Base-by-base conservation (phyloP, 768 basidiomycete species). In the Tephrocybe rancida region DNA sequence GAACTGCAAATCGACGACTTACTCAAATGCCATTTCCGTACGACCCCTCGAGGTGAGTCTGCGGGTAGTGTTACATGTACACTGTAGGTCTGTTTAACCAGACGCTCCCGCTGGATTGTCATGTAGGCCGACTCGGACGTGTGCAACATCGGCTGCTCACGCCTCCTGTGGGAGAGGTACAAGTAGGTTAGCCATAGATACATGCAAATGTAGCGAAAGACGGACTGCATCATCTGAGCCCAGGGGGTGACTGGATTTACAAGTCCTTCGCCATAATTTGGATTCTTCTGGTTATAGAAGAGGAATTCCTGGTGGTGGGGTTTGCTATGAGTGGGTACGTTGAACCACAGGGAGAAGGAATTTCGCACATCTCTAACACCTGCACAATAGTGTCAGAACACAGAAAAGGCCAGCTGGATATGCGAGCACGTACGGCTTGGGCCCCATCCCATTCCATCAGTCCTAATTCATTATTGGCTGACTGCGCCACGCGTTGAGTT, bases 1-100 rank as follows among this genome's bases (percentile, higher is more conserved):
- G 14, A 66, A 59, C 59, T 44, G 35, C 29, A 41, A 50, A 50
- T 38, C 50, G 46, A 59, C 47, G 47, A 70, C 87, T 64, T 64
- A 91, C 90, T 92, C 26, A 92, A 76, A 63, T 92, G 90, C 90
- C 90, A 92, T 64, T 92, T 92, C 48, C 87, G 81, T 48, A 84
- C 71, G 48, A 78, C 70, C 35, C 76, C 79, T 56, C 71, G 72
- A 34, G 72, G 61, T 22, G 85, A 81, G 48, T 85, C 82, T 30
- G 67, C 65, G 7, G 84, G 78, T 19, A 86, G 79, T 24, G 84
- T 81, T 46, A 91, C 87, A 61, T 83, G 85, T 35, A 91, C 89
- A 41, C 88, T 90, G 62, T 91, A 92, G 0, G 90, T 92, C 65
- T 92, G 90, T 66, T 92, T 92, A 60, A 92, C 83, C 18, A 92